Percentiles rank a stretch among this genome's conserved stretches.
These are phyloP conservation scores for Afroboletus lepidellus DNA, from an alignment of 1,284 basidiomycete genomes.

Conservation along the genomic window DNA sequence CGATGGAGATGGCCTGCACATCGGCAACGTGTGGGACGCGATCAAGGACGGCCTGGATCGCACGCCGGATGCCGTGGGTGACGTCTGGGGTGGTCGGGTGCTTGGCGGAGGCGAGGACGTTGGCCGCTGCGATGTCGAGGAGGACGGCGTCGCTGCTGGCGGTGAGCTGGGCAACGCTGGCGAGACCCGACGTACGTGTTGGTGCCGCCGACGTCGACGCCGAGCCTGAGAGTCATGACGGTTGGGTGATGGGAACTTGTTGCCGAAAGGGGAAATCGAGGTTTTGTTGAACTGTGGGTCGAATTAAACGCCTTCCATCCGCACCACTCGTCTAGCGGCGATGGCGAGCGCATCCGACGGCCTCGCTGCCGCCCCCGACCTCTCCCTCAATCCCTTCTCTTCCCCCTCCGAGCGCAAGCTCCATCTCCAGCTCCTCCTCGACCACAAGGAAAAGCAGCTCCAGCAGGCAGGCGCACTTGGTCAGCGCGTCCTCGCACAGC, in stretches of 20 bases:
- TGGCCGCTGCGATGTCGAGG: constrained; percentile 22
- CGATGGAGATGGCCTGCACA: constrained; percentile 37
- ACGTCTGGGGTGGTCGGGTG: constrained; percentile 37
- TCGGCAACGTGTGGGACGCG: constrained; percentile 19
- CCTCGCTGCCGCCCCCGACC: constrained; percentile 20
- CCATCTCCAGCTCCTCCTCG: constrained; percentile 78
- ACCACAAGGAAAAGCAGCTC: constrained; percentile 87
- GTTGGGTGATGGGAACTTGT: constrained; percentile 19
- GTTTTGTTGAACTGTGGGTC: not conserved
- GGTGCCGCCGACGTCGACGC: constrained; percentile 40
- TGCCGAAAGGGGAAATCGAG: constrained; percentile 9
- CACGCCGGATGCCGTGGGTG: constrained; percentile 36
- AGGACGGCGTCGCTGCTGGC: constrained; percentile 36
- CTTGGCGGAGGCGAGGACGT: constrained; percentile 36
- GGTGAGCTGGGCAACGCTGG: not conserved
- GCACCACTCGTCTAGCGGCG: constrained; percentile 2
- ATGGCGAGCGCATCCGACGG: constrained; percentile 35
- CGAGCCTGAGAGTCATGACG: constrained; percentile 19
- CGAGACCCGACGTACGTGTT: constrained; percentile 30
- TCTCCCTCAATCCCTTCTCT: constrained; percentile 35
- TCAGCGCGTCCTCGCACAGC: constrained; percentile 87
- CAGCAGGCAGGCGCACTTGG: constrained; percentile 88
- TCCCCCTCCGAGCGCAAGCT: constrained; percentile 66
- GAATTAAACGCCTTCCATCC: too few relatives aligned
- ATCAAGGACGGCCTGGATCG: constrained; percentile 31